These are phyloP conservation scores for Acer negundo DNA, from an alignment of 345 rosid genomes.

Conservation along the genomic window DNA sequence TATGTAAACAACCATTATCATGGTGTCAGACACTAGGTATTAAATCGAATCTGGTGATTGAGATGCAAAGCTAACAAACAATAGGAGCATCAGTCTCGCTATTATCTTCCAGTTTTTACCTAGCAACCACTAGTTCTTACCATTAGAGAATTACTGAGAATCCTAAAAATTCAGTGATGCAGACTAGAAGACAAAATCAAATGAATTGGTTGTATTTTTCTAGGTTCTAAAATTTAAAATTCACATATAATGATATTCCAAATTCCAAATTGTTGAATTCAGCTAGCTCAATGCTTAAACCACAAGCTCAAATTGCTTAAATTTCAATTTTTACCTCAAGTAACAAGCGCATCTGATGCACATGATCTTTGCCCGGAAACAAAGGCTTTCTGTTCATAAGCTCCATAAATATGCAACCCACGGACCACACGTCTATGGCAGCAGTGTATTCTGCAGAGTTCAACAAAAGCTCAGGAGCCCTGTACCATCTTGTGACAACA, in stretches of 20 bases:
- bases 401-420: slow-evolving; percentile 97
- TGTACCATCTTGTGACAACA: slow-evolving; percentile 97
- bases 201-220: neutral
- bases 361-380: slow-evolving; percentile 94
- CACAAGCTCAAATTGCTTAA: slow-evolving; percentile 4
- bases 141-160: neutral
- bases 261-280: neutral
- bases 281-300: neutral
- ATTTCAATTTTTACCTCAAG: slow-evolving; percentile 68
- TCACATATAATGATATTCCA: neutral
- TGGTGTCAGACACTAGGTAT: neutral
- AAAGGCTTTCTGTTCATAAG: slow-evolving; percentile 91
- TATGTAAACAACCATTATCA: neutral
- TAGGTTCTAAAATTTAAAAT: neutral
- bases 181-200: neutral
- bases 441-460: slow-evolving; percentile 91
- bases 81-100: neutral
- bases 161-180: neutral
- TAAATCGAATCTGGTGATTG: neutral
- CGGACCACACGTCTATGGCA: slow-evolving; percentile 99
- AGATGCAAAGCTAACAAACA: neutral
- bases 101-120: neutral
- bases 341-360: slow-evolving; percentile 91
- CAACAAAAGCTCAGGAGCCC: slow-evolving; percentile 93
- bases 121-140: neutral